Evolutionary conservation across 2,329 filamentous ascomycete species (phyloP), one percentile per base, ranked within the genome.

Genomic region (Domatiomyces catenatus): DNA sequence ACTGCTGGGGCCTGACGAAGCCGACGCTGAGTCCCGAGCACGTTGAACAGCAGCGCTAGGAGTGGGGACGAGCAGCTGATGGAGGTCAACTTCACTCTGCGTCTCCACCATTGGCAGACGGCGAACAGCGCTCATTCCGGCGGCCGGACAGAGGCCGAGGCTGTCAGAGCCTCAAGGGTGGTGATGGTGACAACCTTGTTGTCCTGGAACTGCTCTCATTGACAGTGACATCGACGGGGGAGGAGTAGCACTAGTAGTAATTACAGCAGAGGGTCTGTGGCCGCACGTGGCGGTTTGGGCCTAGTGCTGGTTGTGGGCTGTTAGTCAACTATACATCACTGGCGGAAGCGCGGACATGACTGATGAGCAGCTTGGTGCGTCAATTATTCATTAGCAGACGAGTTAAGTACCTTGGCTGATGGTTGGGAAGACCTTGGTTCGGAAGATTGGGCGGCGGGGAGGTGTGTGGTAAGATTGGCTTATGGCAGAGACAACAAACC

Each of bases 51-150:
- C 54, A 48, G 50, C 53, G 20, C 57, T 50, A 5, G 53, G 50
- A 20, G 57, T 57, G 8, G 58, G 57, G 15, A 60, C 56, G 19
- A 60, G 55, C 44, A 60, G 52, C 53, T 60, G 58, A 49, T 60
- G 58, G 22, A 60, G 52, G 28, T 60, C 58, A 48, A 60, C 47
- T 48, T 60, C 58, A 50, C 56, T 58, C 22, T 54, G 52, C n/a
- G 53, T 57, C 50, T 60, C 58, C 51, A 54, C 56, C 53, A 60
- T 58, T 17, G 57, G 56, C 48, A 50, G 51, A 43, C 56, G 56
- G 45, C 55, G 57, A 47, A 50, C 50, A 48, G 57, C 54, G 51
- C 51, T 57, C 55, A 57, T 57, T 50, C 54, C 55, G 50, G 50
- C 46, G 32, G 52, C 19, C 28, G 36, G 22, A 42, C 12, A 3